Conservation (phyloP, 441 rosid genomes). For the Aquilaria agallochum region DNA sequence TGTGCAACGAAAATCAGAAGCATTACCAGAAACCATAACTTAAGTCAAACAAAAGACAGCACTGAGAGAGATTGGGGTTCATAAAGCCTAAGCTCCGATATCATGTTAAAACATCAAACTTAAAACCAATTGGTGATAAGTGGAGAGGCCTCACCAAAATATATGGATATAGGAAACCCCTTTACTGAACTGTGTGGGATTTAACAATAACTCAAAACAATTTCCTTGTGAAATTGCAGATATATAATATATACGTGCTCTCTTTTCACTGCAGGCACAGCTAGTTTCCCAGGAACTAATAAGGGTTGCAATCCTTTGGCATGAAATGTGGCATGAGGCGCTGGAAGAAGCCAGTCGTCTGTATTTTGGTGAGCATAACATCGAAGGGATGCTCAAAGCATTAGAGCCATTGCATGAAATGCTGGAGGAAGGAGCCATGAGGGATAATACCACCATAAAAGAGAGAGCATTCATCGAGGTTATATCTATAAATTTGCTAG, state of each 20-base stretch:
- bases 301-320: constrained; percentile 99
- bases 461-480: constrained; percentile 99
- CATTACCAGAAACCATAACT: no score
- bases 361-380: constrained; percentile 97
- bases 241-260: constrained; percentile 2
- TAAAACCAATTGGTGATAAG: no score
- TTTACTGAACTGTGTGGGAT: no score
- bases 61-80: no score
- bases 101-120: no score
- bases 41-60: no score
- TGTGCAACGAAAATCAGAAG: no score
- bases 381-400: constrained; percentile 96
- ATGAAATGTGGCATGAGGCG: constrained; percentile 97
- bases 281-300: constrained; percentile 92
- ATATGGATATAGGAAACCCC: no score
- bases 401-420: constrained; percentile 95
- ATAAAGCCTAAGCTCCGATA: no score
- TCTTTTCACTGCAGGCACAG: constrained; percentile 62
- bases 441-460: constrained; percentile 70
- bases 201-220: no score
- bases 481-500: constrained; percentile 1
- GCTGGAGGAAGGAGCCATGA: constrained; percentile 92
- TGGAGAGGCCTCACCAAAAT: no score
- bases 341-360: constrained; percentile 99
- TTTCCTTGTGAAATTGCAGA: no score